phyloP scores from a whole-genome alignment of 495 filamentous ascomycete genomes.

The Neurospora sp. region DNA sequence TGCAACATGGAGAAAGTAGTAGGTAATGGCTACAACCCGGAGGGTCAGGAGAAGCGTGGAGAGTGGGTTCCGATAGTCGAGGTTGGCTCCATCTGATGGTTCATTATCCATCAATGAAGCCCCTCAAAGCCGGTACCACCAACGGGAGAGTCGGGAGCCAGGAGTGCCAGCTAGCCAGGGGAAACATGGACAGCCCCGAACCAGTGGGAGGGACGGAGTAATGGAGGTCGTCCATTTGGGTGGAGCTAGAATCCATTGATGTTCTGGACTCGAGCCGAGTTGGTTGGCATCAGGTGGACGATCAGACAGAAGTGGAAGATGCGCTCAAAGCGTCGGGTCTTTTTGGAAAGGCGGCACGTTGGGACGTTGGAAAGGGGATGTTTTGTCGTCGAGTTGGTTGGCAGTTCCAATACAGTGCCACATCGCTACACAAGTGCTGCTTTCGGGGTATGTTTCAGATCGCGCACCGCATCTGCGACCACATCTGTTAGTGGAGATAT shows the following conservation, averaged over 20 bases:
- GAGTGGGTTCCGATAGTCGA: not conserved
- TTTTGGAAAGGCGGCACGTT: not conserved
- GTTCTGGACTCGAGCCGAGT: not conserved
- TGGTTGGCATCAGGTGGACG: not conserved
- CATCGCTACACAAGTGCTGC: not conserved
- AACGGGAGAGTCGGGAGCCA: not conserved
- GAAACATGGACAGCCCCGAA: not conserved
- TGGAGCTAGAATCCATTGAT: not conserved
- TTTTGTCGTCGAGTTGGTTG: not conserved
- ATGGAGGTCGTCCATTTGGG: not conserved
- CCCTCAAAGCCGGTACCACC: not conserved
- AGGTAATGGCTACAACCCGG: not conserved
- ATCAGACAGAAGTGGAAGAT: not conserved
- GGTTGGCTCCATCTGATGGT: not conserved
- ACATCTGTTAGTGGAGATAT: not conserved
- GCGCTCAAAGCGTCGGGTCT: not conserved
- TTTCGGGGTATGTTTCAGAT: not conserved
- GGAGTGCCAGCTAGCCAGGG: not conserved
- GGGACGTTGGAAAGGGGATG: not conserved
- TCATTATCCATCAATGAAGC: not conserved
- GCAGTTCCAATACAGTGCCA: not conserved
- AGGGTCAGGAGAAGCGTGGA: not conserved
- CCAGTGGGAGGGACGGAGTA: not conserved
- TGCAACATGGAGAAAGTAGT: not conserved
- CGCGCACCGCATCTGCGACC: not conserved